These are phyloP conservation scores for Epichloe hybrida DNA, from an alignment of 2,329 filamentous ascomycete species.

Conservation along the genomic window DNA sequence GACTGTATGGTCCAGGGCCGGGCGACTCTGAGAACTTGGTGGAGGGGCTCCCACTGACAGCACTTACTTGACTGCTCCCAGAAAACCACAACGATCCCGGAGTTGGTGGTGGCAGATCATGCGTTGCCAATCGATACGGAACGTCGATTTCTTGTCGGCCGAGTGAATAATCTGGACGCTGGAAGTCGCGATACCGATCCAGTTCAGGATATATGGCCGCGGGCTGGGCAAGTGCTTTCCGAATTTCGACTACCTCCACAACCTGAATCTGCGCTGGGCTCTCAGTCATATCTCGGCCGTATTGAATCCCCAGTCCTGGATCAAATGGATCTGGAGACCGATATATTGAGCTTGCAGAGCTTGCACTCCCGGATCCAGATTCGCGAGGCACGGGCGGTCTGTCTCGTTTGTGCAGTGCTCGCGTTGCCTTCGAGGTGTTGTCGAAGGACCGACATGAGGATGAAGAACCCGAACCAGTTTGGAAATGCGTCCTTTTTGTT, in stretches of 20 bases:
- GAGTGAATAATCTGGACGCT: constrained; percentile 22
- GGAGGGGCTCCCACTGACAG: constrained; percentile 57
- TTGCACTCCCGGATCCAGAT: constrained; percentile 29
- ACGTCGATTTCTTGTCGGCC: constrained; percentile 28
- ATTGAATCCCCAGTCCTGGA: constrained; percentile 18
- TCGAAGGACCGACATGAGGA: constrained; percentile 22
- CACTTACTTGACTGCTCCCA: constrained; percentile 41
- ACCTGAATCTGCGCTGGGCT: constrained; percentile 31
- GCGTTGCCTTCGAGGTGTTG: constrained; percentile 20
- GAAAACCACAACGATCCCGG: constrained; percentile 42
- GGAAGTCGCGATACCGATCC: constrained; percentile 42
- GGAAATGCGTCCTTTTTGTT: constrained; percentile 17
- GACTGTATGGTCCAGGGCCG: constrained; percentile 55
- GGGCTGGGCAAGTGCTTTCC: constrained; percentile 24
- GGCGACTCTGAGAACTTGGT: constrained; percentile 64
- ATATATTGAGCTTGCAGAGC: constrained; percentile 22
- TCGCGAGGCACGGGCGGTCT: constrained; percentile 12
- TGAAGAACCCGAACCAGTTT: constrained; percentile 20
- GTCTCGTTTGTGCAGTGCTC: neutral
- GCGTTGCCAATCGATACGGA: constrained; percentile 45
- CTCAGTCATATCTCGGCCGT: constrained; percentile 28
- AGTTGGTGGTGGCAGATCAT: constrained; percentile 53
- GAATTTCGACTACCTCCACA: constrained; percentile 28
- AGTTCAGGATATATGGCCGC: constrained; percentile 45
- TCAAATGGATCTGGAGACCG: constrained; percentile 25